A percentile compares a stretch with the other conserved stretches of the same genome.
These are phyloP conservation scores for Acrocalymma vagum DNA, from an alignment of 2,329 filamentous ascomycete genomes.

Conservation along the genomic window DNA sequence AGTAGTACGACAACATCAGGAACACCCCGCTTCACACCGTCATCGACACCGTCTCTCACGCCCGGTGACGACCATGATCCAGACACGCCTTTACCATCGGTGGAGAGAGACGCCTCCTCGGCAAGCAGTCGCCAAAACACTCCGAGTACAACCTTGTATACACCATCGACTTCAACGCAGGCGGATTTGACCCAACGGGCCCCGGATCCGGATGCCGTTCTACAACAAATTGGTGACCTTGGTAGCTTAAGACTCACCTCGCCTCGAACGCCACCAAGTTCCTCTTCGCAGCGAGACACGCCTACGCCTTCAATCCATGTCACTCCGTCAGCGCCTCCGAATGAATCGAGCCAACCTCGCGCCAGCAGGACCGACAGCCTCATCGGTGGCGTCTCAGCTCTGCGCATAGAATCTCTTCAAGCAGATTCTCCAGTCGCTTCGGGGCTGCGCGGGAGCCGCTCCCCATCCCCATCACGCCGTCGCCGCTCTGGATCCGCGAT, in stretches of 20 bases:
- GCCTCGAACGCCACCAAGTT: neutral
- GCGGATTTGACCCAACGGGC: neutral
- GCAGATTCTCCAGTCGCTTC: slow-evolving; percentile 2
- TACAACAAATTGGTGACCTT: slow-evolving; percentile 7
- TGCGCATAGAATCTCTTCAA: slow-evolving; percentile 7
- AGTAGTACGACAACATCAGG: neutral
- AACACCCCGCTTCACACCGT: slow-evolving; percentile 7
- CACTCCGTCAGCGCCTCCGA: slow-evolving; percentile 7
- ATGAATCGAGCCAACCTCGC: slow-evolving; percentile 1
- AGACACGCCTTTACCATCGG: slow-evolving; percentile 17
- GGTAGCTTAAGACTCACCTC: slow-evolving; percentile 12
- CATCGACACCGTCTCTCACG: slow-evolving; percentile 2
- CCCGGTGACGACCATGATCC: slow-evolving; percentile 9
- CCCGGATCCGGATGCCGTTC: slow-evolving; percentile 1
- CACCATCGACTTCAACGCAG: slow-evolving; percentile 10
- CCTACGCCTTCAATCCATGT: slow-evolving; percentile 16
- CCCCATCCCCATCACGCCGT: slow-evolving; percentile 22
- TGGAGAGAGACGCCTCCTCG: slow-evolving; percentile 11
- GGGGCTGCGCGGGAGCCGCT: slow-evolving; percentile 5
- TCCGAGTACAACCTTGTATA: slow-evolving; percentile 11
- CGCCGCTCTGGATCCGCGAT: slow-evolving; percentile 22
- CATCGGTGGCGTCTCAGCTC: slow-evolving; percentile 1
- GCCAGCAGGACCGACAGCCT: slow-evolving; percentile 10
- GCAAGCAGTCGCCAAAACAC: slow-evolving; percentile 7
- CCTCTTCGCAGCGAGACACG: slow-evolving; percentile 5